These are phyloP conservation scores for Wickerhamiella qilinensis DNA, from an alignment of 805 yeast genomes.

Conservation along the genomic window DNA sequence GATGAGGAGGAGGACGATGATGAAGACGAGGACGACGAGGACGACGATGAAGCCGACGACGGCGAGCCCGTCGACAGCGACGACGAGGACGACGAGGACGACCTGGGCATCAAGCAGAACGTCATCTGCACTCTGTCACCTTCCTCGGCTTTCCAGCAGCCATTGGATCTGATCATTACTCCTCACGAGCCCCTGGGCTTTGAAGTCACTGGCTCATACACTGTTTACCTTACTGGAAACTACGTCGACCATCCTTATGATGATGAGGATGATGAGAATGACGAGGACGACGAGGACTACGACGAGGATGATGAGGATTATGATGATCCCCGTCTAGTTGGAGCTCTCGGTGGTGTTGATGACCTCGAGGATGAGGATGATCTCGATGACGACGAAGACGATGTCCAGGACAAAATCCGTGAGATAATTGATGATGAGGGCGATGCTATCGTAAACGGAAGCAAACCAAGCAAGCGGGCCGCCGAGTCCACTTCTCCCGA, in stretches of 20 bases:
- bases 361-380: constrained; percentile 17
- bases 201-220: constrained; percentile 91
- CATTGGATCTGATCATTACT: constrained; percentile 72
- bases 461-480: constrained; percentile 20
- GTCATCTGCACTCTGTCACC: constrained; percentile 87
- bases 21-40: constrained; percentile 32
- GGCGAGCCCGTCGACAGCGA: constrained; percentile 30
- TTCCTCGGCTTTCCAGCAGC: constrained; percentile 55
- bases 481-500: constrained; percentile 7
- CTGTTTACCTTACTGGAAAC: constrained; percentile 86
- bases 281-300: constrained; percentile 30
- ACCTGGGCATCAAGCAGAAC: constrained; percentile 63
- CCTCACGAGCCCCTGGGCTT: constrained; percentile 92
- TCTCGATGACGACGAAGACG: constrained; percentile 31
- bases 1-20: constrained; percentile 22
- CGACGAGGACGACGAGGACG: constrained; percentile 41
- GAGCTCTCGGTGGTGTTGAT: constrained; percentile 22
- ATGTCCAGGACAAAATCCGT: constrained; percentile 18
- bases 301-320: constrained; percentile 21
- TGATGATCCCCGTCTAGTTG: constrained; percentile 19
- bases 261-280: constrained; percentile 36
- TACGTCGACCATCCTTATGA: constrained; percentile 92
- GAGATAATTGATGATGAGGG: constrained; percentile 37
- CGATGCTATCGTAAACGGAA: constrained; percentile 29
- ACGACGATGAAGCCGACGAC: constrained; percentile 28